These are phyloP conservation scores for Trypanosoma platydactyli DNA, from an alignment of 208 protist species.

Conservation along the genomic window DNA sequence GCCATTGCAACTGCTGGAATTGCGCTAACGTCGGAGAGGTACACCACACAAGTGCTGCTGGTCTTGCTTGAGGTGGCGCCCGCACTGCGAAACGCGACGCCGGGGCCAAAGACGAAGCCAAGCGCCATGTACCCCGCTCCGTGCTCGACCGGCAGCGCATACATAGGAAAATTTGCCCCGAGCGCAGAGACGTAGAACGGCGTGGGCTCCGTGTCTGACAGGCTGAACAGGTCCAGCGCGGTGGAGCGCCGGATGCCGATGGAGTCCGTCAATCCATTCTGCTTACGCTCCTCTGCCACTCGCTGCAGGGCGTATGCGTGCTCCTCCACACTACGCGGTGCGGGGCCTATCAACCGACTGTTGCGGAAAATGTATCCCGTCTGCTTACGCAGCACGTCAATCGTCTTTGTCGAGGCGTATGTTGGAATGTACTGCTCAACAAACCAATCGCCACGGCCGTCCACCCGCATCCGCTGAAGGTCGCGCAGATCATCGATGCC, in stretches of 20 bases:
- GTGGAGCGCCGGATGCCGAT: slow-evolving; percentile 85
- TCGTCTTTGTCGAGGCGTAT: slow-evolving; percentile 54
- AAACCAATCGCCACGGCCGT: slow-evolving; percentile 48
- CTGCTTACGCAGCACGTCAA: slow-evolving; percentile 38
- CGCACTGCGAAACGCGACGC: slow-evolving; percentile 55
- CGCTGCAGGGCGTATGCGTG: slow-evolving; percentile 13
- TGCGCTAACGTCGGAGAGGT: slow-evolving; percentile 80
- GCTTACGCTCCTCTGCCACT: slow-evolving; percentile 8
- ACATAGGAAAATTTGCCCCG: slow-evolving; percentile 46
- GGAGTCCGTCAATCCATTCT: slow-evolving; percentile 36
- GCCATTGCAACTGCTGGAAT: slow-evolving; percentile 45
- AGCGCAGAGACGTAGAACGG: slow-evolving; percentile 52
- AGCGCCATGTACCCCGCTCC: slow-evolving; percentile 76
- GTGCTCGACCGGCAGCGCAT: slow-evolving; percentile 80
- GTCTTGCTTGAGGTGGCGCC: slow-evolving; percentile 7
- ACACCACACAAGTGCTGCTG: slow-evolving; percentile 62
- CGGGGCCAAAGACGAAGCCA: slow-evolving; percentile 79
- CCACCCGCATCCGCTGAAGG: slow-evolving; percentile 70
- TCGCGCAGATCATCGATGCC: slow-evolving; percentile 92
- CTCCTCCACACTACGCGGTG: slow-evolving; percentile 31
- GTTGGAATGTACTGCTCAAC: slow-evolving; percentile 73
- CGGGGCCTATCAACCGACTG: slow-evolving; percentile 49
- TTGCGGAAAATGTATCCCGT: slow-evolving; percentile 79
- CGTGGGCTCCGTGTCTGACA: slow-evolving; percentile 41
- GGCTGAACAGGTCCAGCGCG: slow-evolving; percentile 70